Conservation (phyloP, 2,329 filamentous ascomycete genomes). For the Phialocephala sp. region DNA sequence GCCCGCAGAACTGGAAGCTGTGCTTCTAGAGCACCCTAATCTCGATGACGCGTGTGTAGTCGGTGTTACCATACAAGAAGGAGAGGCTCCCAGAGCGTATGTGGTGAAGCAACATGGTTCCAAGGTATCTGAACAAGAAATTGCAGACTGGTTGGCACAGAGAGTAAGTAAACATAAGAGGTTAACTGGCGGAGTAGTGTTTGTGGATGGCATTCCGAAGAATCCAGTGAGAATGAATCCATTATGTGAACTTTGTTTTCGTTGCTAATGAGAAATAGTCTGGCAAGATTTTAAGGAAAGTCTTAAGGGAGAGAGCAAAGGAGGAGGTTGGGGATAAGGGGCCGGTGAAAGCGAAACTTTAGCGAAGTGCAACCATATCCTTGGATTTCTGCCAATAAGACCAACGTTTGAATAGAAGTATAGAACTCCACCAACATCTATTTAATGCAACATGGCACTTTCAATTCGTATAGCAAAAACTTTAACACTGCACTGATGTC, state of each 20-base stretch:
- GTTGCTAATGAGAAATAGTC: constrained; percentile 25
- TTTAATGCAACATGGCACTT: too few relatives aligned
- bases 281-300: constrained; percentile 57
- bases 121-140: constrained; percentile 47
- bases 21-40: constrained; percentile 48
- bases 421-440: too few relatives aligned
- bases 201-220: constrained; percentile 72
- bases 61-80: constrained; percentile 49
- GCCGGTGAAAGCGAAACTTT: constrained; percentile 29
- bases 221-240: constrained; percentile 53
- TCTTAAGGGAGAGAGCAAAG: constrained; percentile 50
- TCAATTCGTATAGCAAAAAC: too few relatives aligned
- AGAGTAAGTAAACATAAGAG: constrained; percentile 69
- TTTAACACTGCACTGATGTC: too few relatives aligned
- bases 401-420: too few relatives aligned
- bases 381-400: too few relatives aligned
- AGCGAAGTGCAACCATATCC: neutral
- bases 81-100: constrained; percentile 66
- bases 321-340: constrained; percentile 32
- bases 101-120: constrained; percentile 50
- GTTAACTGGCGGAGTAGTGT: constrained; percentile 70
- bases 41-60: constrained; percentile 54
- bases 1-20: constrained; percentile 53
- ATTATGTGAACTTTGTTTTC: neutral
- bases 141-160: constrained; percentile 62